A percentile compares a stretch with the other conserved stretches of the same genome.
Conservation (phyloP, 1,139 yeast genomes). For the Sugiyamaella xylanicola region DNA sequence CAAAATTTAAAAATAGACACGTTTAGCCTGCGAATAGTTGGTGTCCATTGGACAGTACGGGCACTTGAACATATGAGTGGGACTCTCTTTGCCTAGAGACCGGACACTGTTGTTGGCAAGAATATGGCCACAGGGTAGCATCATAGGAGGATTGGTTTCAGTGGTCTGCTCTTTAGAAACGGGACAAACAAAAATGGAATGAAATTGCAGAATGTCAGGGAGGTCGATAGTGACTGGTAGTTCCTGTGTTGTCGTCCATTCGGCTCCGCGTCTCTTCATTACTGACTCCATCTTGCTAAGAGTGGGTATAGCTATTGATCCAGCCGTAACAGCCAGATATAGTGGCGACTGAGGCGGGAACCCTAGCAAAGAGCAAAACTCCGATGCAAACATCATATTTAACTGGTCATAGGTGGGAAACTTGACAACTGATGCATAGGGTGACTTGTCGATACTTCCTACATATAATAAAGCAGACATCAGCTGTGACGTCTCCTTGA, state of each 20-base stretch:
- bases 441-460: constrained; percentile 40
- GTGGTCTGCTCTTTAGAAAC: constrained; percentile 84
- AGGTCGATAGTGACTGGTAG: constrained; percentile 61
- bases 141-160: constrained; percentile 58
- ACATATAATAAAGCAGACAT: constrained; percentile 53
- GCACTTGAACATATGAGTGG: constrained; percentile 55
- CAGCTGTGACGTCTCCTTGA: constrained; percentile 56
- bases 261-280: constrained; percentile 51
- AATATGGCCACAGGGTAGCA: constrained; percentile 66
- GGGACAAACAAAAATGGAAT: constrained; percentile 89
- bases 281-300: constrained; percentile 65
- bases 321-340: constrained; percentile 66
- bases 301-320: constrained; percentile 70
- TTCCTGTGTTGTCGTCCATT: constrained; percentile 60
- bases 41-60: constrained; percentile 63
- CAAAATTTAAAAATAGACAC: constrained; percentile 34
- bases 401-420: constrained; percentile 47
- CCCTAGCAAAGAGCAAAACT: constrained; percentile 64
- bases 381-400: constrained; percentile 60
- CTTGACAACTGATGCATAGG: constrained; percentile 43
- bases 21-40: constrained; percentile 35
- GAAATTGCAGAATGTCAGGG: constrained; percentile 59
- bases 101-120: constrained; percentile 55
- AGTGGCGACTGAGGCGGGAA: constrained; percentile 73
- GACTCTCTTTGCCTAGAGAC: constrained; percentile 42